Conservation (phyloP, 2,329 filamentous ascomycete genomes). For the Colletotrichum sp. region DNA sequence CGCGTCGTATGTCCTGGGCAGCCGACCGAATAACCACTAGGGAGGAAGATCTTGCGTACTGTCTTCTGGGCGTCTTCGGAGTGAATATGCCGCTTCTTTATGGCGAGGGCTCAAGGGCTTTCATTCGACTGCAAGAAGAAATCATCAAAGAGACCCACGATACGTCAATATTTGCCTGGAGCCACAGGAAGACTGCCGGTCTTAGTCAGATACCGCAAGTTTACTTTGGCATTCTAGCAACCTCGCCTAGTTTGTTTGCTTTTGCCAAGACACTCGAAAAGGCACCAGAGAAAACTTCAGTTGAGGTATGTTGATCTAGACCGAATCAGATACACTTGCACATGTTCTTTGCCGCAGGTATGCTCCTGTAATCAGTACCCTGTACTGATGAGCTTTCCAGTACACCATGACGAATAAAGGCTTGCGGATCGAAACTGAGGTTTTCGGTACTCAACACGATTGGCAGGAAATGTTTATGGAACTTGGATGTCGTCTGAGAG, state of each 20-base stretch:
- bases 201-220: no score
- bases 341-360: no score
- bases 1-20: constrained; percentile 29
- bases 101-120: constrained; percentile 27
- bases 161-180: not conserved
- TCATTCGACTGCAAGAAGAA: constrained; percentile 20
- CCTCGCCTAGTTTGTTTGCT: not conserved
- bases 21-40: constrained; percentile 23
- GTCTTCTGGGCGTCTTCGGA: constrained; percentile 28
- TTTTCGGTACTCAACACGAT: no score
- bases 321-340: no score
- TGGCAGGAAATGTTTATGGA: no score
- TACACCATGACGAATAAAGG: no score
- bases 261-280: not conserved
- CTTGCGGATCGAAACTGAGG: no score
- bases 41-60: constrained; percentile 27
- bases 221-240: not conserved
- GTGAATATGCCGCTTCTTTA: constrained; percentile 30
- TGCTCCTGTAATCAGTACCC: no score
- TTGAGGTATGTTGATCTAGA: not conserved
- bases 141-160: not conserved
- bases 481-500: no score
- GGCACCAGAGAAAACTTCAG: not conserved
- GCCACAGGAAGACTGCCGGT: not conserved
- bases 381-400: no score